Conservation (phyloP, 2,329 filamentous ascomycete species). For the Trichocomaceae sp. region DNA sequence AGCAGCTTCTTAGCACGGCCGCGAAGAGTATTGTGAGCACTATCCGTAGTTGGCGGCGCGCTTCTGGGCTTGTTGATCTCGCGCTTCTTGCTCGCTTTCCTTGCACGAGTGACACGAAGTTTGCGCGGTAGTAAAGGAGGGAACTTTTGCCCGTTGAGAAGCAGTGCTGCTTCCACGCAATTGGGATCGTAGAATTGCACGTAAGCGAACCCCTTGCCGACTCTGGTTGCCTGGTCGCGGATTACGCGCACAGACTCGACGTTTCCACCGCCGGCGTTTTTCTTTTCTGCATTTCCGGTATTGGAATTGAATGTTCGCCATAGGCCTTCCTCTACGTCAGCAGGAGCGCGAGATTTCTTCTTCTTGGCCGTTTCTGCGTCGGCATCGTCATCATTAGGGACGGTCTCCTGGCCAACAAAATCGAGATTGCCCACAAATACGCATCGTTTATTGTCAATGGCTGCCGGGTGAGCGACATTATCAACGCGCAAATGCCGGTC, state of each 20-base stretch:
- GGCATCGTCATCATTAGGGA: constrained; percentile 55
- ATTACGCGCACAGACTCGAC: constrained; percentile 93
- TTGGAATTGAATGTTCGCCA: constrained; percentile 38
- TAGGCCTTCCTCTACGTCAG: constrained; percentile 82
- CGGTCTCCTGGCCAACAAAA: constrained; percentile 87
- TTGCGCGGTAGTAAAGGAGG: constrained; percentile 87
- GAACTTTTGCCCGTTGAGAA: constrained; percentile 85
- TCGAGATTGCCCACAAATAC: constrained; percentile 95
- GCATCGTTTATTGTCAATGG: constrained; percentile 78
- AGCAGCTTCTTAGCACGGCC: constrained; percentile 35
- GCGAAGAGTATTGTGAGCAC: constrained; percentile 30
- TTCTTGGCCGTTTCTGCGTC: constrained; percentile 54
- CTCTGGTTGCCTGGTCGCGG: constrained; percentile 79
- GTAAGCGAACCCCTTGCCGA: constrained; percentile 96
- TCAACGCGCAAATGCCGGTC: constrained; percentile 87
- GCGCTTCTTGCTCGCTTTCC: constrained; percentile 52
- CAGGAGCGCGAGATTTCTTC: constrained; percentile 65
- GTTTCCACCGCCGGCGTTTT: constrained; percentile 53
- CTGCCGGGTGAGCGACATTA: constrained; percentile 77
- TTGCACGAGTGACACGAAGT: constrained; percentile 79
- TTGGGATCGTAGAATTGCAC: constrained; percentile 92
- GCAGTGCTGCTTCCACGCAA: constrained; percentile 80
- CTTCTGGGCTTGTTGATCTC: constrained; percentile 16
- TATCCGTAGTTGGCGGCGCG: constrained; percentile 17
- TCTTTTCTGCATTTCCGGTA: constrained; percentile 16